Conservation (phyloP, 805 yeast species). For the Kockiozyma suomiensis region DNA sequence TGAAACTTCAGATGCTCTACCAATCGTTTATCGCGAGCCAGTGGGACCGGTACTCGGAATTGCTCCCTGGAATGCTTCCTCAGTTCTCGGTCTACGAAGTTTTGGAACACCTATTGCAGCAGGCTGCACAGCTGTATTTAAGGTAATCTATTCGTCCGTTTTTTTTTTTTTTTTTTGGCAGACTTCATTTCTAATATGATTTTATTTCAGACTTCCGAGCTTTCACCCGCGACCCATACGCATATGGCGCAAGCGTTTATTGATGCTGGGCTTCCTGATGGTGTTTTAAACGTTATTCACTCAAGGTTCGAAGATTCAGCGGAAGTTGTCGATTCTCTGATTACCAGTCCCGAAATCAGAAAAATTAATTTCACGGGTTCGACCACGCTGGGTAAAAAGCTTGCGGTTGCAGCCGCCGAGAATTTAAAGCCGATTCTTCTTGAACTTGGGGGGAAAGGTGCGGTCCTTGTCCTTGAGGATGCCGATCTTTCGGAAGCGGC, state of each 20-base stretch:
- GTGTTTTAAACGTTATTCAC: constrained; percentile 69
- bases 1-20: constrained; percentile 11
- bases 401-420: constrained; percentile 71
- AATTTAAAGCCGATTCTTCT: constrained; percentile 75
- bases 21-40: constrained; percentile 54
- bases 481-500: constrained; percentile 70
- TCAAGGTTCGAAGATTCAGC: constrained; percentile 41
- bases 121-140: constrained; percentile 77
- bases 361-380: constrained; percentile 89
- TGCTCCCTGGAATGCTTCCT: constrained; percentile 87
- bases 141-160: constrained; percentile 39
- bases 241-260: constrained; percentile 63
- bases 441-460: constrained; percentile 88
- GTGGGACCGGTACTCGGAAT: constrained; percentile 85
- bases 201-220: constrained; percentile 61
- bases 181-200: neutral
- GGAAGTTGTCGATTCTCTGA: constrained; percentile 69
- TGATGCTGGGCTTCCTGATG: constrained; percentile 80
- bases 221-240: constrained; percentile 76
- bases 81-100: constrained; percentile 82
- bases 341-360: constrained; percentile 70
- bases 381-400: constrained; percentile 72
- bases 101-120: constrained; percentile 82
- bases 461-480: constrained; percentile 73
- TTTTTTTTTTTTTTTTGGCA: neutral